Conservation (phyloP, 2,329 filamentous ascomycete species). For the Fusarium sp. region DNA sequence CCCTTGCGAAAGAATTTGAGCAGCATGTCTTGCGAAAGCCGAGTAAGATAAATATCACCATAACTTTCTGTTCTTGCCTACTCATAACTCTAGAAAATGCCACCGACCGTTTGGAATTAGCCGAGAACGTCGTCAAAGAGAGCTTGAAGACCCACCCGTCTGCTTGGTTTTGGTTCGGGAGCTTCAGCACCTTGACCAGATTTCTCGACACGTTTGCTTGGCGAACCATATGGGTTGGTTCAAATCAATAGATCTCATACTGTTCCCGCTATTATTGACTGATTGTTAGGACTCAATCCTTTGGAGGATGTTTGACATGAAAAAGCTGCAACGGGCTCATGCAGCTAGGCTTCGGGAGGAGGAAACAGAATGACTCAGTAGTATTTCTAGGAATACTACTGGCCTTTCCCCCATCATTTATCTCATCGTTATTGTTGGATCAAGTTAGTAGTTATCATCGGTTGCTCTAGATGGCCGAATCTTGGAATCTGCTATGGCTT, state of each 20-base stretch:
- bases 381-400: neutral
- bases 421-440: rapidly evolving
- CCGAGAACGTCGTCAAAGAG: neutral
- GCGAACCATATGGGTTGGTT: neutral
- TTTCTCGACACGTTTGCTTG: neutral
- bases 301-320: neutral
- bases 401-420: rapidly evolving
- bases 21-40: neutral
- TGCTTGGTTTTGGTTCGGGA: neutral
- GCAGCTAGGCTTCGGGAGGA: neutral
- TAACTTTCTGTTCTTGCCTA: rapidly evolving
- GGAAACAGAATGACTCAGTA: neutral
- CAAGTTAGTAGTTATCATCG: neutral
- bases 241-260: rapidly evolving
- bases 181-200: neutral
- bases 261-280: neutral
- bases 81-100: neutral
- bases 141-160: neutral
- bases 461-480: rapidly evolving
- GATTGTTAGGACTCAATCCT: neutral
- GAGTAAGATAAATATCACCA: neutral
- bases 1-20: neutral
- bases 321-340: neutral
- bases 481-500: neutral
- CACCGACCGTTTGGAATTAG: neutral